Conservation (phyloP, 2,329 filamentous ascomycete species). For the Dryadomyces quercivorus region DNA sequence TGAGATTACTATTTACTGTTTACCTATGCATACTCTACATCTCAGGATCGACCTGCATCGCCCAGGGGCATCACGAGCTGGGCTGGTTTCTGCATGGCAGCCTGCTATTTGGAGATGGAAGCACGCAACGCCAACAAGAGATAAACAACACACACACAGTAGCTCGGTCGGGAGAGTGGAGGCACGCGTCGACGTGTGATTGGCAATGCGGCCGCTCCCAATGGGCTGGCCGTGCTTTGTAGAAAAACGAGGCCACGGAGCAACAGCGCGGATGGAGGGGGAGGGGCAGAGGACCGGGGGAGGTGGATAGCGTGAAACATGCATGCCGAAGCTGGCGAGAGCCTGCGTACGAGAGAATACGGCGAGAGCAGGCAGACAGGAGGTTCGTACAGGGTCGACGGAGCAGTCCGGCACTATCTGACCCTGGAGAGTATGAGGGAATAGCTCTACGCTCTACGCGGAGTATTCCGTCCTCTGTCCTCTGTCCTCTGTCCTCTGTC, state of each 20-base stretch:
- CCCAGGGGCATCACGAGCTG: background rate
- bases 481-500: too few species aligned
- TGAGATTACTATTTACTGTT: too few species aligned
- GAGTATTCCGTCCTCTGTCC: background rate
- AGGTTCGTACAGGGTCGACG: too few species aligned
- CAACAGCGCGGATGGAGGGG: background rate
- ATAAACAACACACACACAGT: background rate
- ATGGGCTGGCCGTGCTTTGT: background rate
- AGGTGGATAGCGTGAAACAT: background rate
- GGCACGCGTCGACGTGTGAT: background rate
- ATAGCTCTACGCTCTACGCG: too few species aligned
- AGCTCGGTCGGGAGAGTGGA: background rate
- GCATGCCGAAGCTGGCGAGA: background rate
- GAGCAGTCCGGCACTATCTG: too few species aligned
- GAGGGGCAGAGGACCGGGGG: background rate
- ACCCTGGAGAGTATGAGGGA: too few species aligned
- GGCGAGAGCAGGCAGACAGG: too few species aligned
- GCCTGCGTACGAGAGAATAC: too few species aligned
- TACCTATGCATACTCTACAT: too few species aligned
- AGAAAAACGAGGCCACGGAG: background rate
- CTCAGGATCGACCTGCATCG: too few species aligned
- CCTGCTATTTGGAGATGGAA: background rate
- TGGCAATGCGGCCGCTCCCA: background rate
- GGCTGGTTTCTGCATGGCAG: background rate
- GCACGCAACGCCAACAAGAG: background rate